Percentiles rank a stretch among this genome's conserved stretches.
These are phyloP conservation scores for Euphorbia tirucalli DNA, from an alignment of 345 rosid species.

Conservation along the genomic window DNA sequence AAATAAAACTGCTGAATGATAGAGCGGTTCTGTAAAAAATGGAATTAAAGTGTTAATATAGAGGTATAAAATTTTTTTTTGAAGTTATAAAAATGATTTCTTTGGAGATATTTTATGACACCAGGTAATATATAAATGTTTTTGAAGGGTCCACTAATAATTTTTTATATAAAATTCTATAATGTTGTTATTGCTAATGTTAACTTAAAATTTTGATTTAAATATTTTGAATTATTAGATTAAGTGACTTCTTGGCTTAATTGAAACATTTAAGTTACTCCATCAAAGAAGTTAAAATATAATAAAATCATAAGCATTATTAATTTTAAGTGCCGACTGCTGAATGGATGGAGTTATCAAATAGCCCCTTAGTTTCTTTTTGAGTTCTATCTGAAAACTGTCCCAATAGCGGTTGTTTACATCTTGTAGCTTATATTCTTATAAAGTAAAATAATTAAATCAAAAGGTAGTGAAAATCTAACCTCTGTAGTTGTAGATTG, in stretches of 20 bases:
- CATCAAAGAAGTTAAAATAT: too few species aligned
- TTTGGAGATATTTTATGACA: background rate
- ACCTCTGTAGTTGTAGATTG: background rate
- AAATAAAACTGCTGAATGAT: background rate
- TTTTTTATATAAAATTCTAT: too few species aligned
- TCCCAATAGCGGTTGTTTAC: background rate
- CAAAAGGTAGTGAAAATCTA: background rate
- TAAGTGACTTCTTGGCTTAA: background rate
- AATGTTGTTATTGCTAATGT: background rate
- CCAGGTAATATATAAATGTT: background rate
- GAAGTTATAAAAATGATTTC: background rate
- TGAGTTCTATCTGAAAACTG: background rate
- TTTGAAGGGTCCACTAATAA: background rate
- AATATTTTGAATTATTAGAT: too few species aligned
- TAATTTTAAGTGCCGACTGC: background rate
- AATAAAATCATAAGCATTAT: too few species aligned
- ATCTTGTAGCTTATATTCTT: background rate
- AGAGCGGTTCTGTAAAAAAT: background rate
- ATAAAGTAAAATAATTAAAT: background rate
- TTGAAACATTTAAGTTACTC: background rate
- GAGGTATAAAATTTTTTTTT: background rate
- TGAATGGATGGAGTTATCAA: background rate
- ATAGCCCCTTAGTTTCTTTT: background rate
- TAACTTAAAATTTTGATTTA: too few species aligned
- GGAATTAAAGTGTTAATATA: background rate